These are phyloP conservation scores for Leccinum subtestaceum DNA, from an alignment of 768 basidiomycete genomes.

Conservation along the genomic window DNA sequence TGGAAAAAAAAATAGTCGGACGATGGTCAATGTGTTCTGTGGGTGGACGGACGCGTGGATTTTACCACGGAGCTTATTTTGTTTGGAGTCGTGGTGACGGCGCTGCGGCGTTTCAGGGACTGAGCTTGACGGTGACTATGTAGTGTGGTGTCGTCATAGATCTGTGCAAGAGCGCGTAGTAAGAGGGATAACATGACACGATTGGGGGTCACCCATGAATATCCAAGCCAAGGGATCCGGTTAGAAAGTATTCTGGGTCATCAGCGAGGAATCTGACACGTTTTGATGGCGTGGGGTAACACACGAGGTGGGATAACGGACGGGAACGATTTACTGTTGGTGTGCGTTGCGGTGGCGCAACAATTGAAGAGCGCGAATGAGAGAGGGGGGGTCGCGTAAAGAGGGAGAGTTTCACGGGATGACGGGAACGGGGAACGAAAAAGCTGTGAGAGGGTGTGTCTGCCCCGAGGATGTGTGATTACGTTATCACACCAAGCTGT, in stretches of 20 bases:
- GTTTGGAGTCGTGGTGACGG: conserved; percentile 17
- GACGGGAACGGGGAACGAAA: conserved; percentile 2
- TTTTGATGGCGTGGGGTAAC: conserved; percentile 27
- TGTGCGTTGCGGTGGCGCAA: conserved; percentile 1
- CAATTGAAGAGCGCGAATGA: background rate
- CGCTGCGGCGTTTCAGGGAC: conserved; percentile 29
- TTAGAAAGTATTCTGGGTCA: background rate
- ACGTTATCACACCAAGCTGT: conserved; percentile 23
- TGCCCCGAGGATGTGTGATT: conserved; percentile 6
- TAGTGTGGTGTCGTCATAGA: conserved; percentile 7
- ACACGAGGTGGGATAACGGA: conserved; percentile 1
- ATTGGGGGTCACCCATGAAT: background rate
- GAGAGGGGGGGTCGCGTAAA: background rate
- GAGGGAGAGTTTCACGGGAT: conserved; percentile 1
- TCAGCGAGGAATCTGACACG: conserved; percentile 16
- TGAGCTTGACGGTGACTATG: conserved; percentile 6
- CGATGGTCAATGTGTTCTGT: conserved; percentile 18
- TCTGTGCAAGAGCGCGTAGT: background rate
- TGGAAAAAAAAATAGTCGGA: background rate
- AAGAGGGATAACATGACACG: background rate
- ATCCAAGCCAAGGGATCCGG: background rate
- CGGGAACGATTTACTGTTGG: background rate
- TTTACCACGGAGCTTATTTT: conserved; percentile 10
- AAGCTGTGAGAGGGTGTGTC: background rate
- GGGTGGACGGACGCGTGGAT: conserved; percentile 16